phyloP scores from a whole-genome alignment of 139 green algal genomes.

The Coelastrella sp. region DNA sequence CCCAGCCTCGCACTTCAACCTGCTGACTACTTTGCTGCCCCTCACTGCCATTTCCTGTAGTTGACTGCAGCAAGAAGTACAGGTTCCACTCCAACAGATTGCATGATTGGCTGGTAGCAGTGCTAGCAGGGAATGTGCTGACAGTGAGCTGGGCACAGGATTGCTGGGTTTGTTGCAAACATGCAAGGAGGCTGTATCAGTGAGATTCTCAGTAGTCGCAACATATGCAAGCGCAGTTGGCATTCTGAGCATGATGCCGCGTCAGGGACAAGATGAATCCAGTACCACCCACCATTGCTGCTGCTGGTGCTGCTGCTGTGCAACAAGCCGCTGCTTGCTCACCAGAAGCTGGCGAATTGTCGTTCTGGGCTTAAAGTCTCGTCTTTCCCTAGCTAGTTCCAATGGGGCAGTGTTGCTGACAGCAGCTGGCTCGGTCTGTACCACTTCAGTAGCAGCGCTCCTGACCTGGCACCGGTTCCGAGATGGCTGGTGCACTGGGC shows the following conservation, averaged over 20 bases:
- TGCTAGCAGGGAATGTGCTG: not conserved
- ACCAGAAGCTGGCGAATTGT: constrained; percentile 36
- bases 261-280: not conserved
- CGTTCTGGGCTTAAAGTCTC: constrained; percentile 36
- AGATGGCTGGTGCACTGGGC: not conserved
- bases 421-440: constrained; percentile 17
- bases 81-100: not conserved
- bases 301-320: not conserved
- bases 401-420: not conserved
- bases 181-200: not conserved
- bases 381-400: not conserved
- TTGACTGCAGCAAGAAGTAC: not conserved
- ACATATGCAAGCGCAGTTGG: not conserved
- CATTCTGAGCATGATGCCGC: not conserved
- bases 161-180: not conserved
- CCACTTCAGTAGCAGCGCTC: constrained; percentile 9
- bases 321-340: not conserved
- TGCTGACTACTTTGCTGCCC: not conserved
- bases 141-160: not conserved
- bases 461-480: not conserved
- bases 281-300: not conserved
- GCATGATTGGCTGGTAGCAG: not conserved
- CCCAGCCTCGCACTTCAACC: constrained; percentile 60
- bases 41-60: not conserved
- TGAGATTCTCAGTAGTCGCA: not conserved